phyloP scores from a whole-genome alignment of 1,284 basidiomycete species.

The Rhodotorula sp. region DNA sequence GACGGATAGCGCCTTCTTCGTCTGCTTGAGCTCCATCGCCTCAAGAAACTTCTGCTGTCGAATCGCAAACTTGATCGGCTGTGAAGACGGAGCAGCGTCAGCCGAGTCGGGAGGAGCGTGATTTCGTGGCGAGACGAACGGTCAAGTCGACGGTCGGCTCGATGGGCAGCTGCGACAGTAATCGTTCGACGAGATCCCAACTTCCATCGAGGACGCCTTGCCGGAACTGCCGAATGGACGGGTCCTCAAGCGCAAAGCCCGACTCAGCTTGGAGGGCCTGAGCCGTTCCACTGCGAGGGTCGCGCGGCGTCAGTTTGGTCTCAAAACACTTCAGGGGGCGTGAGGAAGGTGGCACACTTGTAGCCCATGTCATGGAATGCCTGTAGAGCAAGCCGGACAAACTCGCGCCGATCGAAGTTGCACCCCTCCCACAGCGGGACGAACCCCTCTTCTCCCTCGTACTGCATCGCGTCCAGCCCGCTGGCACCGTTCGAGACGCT shows the following conservation, averaged over 20 bases:
- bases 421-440: constrained; percentile 50
- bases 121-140: constrained; percentile 7
- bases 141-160: constrained; percentile 37
- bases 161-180: constrained; percentile 56
- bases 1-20: constrained; percentile 77
- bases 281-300: constrained; percentile 72
- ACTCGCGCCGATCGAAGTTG: constrained; percentile 78
- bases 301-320: neutral
- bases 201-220: constrained; percentile 74
- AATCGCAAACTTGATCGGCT: constrained; percentile 80
- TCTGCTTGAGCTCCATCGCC: constrained; percentile 77
- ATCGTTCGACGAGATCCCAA: constrained; percentile 76
- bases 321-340: too few relatives aligned
- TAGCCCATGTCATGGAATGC: constrained; percentile 90
- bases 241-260: constrained; percentile 79
- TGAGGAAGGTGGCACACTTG: constrained; percentile 61
- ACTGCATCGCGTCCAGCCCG: constrained; percentile 21
- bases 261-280: constrained; percentile 86
- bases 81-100: constrained; percentile 18
- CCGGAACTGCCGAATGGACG: constrained; percentile 76
- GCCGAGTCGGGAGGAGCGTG: too few relatives aligned
- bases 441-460: constrained; percentile 38
- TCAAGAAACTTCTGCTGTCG: constrained; percentile 96
- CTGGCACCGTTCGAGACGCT: neutral
- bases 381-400: constrained; percentile 85